Conservation (phyloP, 2,329 filamentous ascomycete genomes). For the Knufia fluminis region DNA sequence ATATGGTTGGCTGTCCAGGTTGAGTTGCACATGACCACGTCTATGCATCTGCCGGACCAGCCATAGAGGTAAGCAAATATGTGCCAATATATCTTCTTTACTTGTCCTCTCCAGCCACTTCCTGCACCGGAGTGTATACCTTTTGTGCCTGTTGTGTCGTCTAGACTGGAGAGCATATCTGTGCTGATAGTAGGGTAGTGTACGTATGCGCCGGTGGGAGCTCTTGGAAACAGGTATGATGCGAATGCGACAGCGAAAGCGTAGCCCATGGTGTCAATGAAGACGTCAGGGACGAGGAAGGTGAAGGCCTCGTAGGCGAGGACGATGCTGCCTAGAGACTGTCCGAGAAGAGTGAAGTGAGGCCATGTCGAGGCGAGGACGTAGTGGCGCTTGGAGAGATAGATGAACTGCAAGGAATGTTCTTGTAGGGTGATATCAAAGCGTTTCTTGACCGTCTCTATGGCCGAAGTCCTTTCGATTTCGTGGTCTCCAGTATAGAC, state of each 20-base stretch:
- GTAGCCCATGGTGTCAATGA: conserved; percentile 97
- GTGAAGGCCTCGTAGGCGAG: conserved; percentile 87
- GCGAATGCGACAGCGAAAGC: conserved; percentile 78
- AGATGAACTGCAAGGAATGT: conserved; percentile 77
- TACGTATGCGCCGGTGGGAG: conserved; percentile 87
- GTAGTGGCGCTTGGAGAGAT: conserved; percentile 77
- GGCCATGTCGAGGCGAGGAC: conserved; percentile 84
- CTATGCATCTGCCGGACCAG: conserved; percentile 70
- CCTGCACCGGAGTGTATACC: conserved; percentile 81
- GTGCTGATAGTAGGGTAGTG: conserved; percentile 98
- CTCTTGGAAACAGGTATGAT: conserved; percentile 67
- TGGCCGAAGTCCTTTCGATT: conserved; percentile 67
- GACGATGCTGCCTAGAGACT: conserved; percentile 78
- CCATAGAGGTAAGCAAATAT: conserved; percentile 76
- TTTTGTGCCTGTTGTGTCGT: conserved; percentile 53
- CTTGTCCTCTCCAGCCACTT: conserved; percentile 56
- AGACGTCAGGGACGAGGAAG: conserved; percentile 85
- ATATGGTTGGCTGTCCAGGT: conserved; percentile 87
- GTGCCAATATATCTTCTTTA: conserved; percentile 78
- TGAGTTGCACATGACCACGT: conserved; percentile 96
- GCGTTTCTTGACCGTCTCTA: conserved; percentile 67
- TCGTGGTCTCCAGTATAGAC: conserved; percentile 96
- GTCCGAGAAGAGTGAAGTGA: conserved; percentile 85
- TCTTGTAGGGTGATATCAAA: conserved; percentile 89
- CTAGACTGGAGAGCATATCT: conserved; percentile 84